Base-by-base conservation (phyloP, 1,284 basidiomycete species). In the Naganishia liquefaciens region DNA sequence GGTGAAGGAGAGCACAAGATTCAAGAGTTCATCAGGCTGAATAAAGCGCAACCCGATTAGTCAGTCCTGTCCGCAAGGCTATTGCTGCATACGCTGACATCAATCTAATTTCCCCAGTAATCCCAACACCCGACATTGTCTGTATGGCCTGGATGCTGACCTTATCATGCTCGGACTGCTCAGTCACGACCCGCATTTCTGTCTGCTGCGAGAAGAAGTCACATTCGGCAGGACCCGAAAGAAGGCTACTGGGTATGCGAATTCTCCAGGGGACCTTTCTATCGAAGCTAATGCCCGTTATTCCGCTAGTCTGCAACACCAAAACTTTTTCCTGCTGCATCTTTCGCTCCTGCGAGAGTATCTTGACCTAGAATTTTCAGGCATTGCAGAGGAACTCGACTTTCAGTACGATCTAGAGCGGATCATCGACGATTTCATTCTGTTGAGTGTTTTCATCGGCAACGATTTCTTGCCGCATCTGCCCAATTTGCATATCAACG, bases 1-100 rank as follows among this genome's bases (percentile, higher is more conserved):
- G 96, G 96, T 69, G 96, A 99, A 78, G 96, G 96, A 69, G 96
- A 99, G 77, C 96, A 99, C 85, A 99, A 99, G 84, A 95, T 99
- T 73, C 98, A 99, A 90, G 96, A 99, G 78, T 99, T 95, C 79
- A 98, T 99, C 74, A 89, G 96, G 57, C 82, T 93, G 68, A 87
- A 88, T 65, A 91, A 95, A 73, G 93, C 96, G 28, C 96, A 99
- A 78, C 90, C 90, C 10, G 89, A 90, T 75, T 96, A 99, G 75
- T 77, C 46, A 63, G 73, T 69, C 5, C 2, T 19, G 33, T 1
- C 27, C 21, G 10, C 3, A 25, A 37, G 9, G 10, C 33, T 13
- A 9, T 13, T 13, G 11, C 6, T 23, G 13, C 13, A 19, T 47
- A 13, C 21, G 39, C 10, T 17, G 19, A 46, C 30, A 15, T 25